Evolutionary conservation across 192 early-diverging fungal genomes (phyloP), one percentile per base, ranked within the genome.

Genomic region (Rhizophagus sp.): DNA sequence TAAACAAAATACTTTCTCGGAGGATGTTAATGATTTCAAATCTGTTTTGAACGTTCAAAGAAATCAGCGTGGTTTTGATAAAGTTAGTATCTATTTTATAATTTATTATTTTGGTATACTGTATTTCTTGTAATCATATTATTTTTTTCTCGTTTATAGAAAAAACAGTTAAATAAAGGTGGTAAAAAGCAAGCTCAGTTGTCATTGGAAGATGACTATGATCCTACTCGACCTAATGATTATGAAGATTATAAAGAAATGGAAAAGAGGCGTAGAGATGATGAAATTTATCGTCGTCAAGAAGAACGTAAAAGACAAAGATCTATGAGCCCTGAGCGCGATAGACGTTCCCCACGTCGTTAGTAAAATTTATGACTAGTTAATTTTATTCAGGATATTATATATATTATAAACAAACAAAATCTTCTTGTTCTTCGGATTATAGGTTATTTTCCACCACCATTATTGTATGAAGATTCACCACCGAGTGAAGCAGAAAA

Each of bases 171-270:
- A 33, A 64, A 2, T 79, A 77, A 81, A 77, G 73, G 27, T 49
- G 61, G 71, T 81, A 76, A 75, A 73, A 81, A 71, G 27, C 64
- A 82, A 84, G 81, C 79, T 73, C 81, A 84, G 39, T 79, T 87
- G 49, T 79, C 79, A 25, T 76, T 89, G 62, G 76, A 83, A 17
- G 90, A 91, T 62, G 90, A 89, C 61, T 92, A 91, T 83, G 94
- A 95, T 61, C 91, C 93, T 44, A 75, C 86, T 3, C 77, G 88
- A 69, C 94, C 94, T 6, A 95, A 93, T 69, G 94, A 95, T 64
- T 95, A 88, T 82, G 90, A 93, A 39, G 84, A 86, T 44, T 91
- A 89, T 62, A 94, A 93, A 79, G 79, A 83, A 64, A 41, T 83
- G 8, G 91, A 94, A 75, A 79, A 83, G 30, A 84, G 83, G 47